Evolutionary conservation across 306 rosid species (phyloP).

Genomic region (Quillaja saponaria): DNA sequence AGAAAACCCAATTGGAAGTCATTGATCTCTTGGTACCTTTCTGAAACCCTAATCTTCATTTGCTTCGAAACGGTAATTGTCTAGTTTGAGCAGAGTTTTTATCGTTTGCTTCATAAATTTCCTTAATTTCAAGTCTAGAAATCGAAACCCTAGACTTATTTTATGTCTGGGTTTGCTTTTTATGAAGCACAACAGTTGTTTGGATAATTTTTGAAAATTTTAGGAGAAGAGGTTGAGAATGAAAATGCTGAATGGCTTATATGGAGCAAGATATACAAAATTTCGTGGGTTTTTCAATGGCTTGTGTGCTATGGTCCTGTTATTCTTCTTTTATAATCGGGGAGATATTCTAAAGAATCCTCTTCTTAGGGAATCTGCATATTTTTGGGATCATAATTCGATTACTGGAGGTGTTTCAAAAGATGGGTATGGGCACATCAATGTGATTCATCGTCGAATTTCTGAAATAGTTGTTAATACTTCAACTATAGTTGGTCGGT

Average conservation of each 20-base stretch:
- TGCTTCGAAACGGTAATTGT: no score
- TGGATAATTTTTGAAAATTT: neutral
- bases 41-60: constrained; percentile 20
- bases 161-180: constrained; percentile 5
- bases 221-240: constrained; percentile 7
- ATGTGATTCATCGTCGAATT: constrained; percentile 42
- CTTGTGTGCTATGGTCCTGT: constrained; percentile 37
- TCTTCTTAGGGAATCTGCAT: constrained; percentile 40
- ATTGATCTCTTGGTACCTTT: neutral
- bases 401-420: constrained; percentile 27
- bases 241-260: constrained; percentile 36
- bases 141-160: constrained; percentile 38
- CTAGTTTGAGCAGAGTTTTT: no score
- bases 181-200: constrained; percentile 18
- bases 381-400: constrained; percentile 23
- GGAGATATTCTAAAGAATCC: constrained; percentile 44
- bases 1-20: constrained; percentile 20
- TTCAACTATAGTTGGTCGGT: constrained; percentile 26
- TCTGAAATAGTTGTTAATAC: constrained; percentile 30
- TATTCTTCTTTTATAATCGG: constrained; percentile 48
- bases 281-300: constrained; percentile 44
- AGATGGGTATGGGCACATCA: constrained; percentile 21
- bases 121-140: constrained; percentile 12
- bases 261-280: constrained; percentile 26
- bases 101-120: constrained; percentile 17